Percentiles rank a stretch among this genome's conserved stretches.
phyloP scores from a whole-genome alignment of 169 alveolate genomes.

The Eimeria falciformis region DNA sequence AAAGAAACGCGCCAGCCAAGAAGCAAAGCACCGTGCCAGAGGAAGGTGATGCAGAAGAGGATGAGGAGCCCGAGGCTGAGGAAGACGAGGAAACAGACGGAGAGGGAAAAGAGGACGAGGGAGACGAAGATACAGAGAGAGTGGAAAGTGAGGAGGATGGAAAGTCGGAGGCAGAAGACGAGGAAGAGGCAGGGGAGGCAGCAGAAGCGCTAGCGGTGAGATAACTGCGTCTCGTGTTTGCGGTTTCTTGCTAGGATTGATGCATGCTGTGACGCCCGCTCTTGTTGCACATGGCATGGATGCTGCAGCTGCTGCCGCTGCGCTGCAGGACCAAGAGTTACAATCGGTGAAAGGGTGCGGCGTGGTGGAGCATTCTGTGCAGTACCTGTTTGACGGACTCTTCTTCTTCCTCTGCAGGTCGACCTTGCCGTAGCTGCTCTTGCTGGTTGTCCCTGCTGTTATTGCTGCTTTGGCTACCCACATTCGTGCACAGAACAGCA shows the following conservation, averaged over 20 bases:
- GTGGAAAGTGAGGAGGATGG: background rate
- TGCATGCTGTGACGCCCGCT: background rate
- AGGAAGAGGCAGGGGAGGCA: constrained; percentile 1
- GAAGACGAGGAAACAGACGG: background rate
- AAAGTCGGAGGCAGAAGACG: background rate
- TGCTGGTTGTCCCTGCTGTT: background rate
- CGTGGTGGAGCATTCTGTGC: constrained; percentile 70
- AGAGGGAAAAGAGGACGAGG: background rate
- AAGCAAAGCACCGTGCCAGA: background rate
- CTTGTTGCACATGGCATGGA: background rate
- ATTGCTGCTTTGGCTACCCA: background rate
- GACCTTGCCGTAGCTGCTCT: background rate
- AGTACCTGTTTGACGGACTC: background rate
- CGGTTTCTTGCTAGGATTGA: no score
- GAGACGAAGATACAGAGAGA: background rate
- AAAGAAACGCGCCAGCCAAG: background rate
- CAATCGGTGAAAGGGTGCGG: no score
- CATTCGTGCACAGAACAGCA: no score
- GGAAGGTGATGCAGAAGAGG: background rate
- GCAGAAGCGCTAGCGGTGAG: background rate
- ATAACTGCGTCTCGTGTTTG: background rate
- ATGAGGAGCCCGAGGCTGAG: constrained; percentile 2
- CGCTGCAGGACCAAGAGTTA: no score
- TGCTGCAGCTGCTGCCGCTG: background rate
- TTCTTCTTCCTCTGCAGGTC: constrained; percentile 55